phyloP scores from a whole-genome alignment of 768 basidiomycete species.

The Termitomyces titanicus region DNA sequence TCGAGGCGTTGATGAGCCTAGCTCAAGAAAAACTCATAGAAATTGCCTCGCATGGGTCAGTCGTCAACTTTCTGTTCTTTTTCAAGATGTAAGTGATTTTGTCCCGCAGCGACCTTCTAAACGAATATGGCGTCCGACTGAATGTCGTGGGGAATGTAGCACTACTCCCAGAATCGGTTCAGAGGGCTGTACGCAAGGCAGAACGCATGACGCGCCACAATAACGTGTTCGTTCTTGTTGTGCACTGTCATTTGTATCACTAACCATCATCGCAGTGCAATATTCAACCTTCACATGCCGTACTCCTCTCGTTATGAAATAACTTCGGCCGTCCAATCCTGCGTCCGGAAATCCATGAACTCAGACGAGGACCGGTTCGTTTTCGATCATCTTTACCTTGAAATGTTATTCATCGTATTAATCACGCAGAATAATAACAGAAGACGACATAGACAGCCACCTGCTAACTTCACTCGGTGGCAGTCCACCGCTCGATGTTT shows the following conservation, averaged over 20 bases:
- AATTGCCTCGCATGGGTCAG: slow-evolving; percentile 80
- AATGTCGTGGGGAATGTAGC: slow-evolving; percentile 77
- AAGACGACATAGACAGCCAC: slow-evolving; percentile 61
- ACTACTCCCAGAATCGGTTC: slow-evolving; percentile 79
- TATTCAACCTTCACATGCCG: slow-evolving; percentile 90
- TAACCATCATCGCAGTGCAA: slow-evolving; percentile 48
- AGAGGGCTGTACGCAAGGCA: slow-evolving; percentile 61
- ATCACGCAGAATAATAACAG: slow-evolving; percentile 43
- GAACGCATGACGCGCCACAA: slow-evolving; percentile 77
- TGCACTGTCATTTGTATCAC: neutral
- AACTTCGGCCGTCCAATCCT: slow-evolving; percentile 64
- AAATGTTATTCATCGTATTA: neutral
- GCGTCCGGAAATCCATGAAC: slow-evolving; percentile 36
- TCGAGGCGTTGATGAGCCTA: slow-evolving; percentile 83
- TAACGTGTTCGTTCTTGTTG: slow-evolving; percentile 41
- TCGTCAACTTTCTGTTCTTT: slow-evolving; percentile 2
- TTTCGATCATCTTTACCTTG: too few species aligned
- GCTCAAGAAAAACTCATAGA: slow-evolving; percentile 75
- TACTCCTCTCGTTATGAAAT: slow-evolving; percentile 94
- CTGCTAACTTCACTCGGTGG: slow-evolving; percentile 62
- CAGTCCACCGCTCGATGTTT: slow-evolving; percentile 82
- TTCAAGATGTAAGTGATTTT: neutral
- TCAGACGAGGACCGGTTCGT: slow-evolving; percentile 7
- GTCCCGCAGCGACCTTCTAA: slow-evolving; percentile 63
- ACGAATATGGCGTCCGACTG: slow-evolving; percentile 79